Evolutionary conservation across 2,329 filamentous ascomycete species (phyloP), one percentile per base, ranked within the genome.

Genomic region (Balansia obtecta): DNA sequence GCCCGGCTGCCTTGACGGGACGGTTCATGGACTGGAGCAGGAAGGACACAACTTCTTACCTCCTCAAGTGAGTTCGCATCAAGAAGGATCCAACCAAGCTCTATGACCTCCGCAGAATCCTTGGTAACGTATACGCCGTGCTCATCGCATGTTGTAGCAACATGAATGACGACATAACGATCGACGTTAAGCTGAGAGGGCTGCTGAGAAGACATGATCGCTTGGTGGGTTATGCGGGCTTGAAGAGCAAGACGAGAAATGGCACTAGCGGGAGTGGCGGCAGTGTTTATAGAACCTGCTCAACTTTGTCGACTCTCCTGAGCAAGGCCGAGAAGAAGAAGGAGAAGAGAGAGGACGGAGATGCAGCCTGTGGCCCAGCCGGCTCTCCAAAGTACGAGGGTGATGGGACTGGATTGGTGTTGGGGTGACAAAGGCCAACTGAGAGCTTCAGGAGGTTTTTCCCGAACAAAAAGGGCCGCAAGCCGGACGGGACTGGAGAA

Each of bases 101-200:
- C 93, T 69, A 98, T 98, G 58, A 98, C 93, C 74, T 98, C 93
- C 55, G 93, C 93, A 53, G 93, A 97, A 71, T 98, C 93, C 72
- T 97, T 97, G 53, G 93, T 98, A 53, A 98, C 93, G 70, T 98
- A 98, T 58, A 98, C 93, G 56, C 93, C 93, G 71, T 98, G 93
- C 70, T 98, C 93, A 69, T 98, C 93, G 72, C 93, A 98, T 60
- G 93, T 98, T 37, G 93, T 98, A 56, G 93, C 93, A 64, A 97
- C 91, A 71, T 98, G 93, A 68, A 97, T 95, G 64, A 98, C 88
- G 58, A 96, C 86, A 72, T 95, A 98, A 68, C 91, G 87, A 74
- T 98, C 93, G 71, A 95, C 80, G 71, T 85, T 85, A 60, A 83
- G 77, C 60, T 80, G 79, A 47, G 74, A 75, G 50, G 62, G 55